Base-by-base conservation (phyloP, 148 eudicot species). In the Rhododendron simsii region DNA sequence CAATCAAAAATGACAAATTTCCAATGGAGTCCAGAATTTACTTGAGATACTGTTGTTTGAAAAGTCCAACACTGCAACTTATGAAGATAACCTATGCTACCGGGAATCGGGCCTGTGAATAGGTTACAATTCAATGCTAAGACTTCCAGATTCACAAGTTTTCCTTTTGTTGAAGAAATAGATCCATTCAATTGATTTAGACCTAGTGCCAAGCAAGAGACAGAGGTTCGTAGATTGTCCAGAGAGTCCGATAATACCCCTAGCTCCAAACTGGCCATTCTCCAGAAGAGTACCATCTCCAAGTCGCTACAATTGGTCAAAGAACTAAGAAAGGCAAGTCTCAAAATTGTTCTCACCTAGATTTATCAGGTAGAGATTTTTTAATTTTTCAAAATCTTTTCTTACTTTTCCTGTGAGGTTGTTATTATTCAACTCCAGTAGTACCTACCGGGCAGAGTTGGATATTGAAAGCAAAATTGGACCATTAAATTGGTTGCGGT, bases 291-390 rank as follows among this genome's bases (percentile, higher is more conserved):
- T 14, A 86, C 7, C 3, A 3, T 0, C 11, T 39, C 37, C 26
- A 86, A 82, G 5, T 51, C 16, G 55, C 84, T 86, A 57, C 87
- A 86, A 28, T 86, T 86, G n/a, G 53, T 12, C 11, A 86, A 33
- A n/a, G 87, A 74, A 41, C 13, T 35, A 23, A 86, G 20, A 59
- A 86, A 73, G 9, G 18, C 28, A 15, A 86, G 5, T 16, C 7
- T 80, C 85, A 7, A 86, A 75, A 44, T 50, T 53, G 41, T 86
- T 86, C 0, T 0, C 0, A 14, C 2, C 8, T 18, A 86, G 37
- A 5, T 0, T 5, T 21, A 81, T 2, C 1, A 2, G 0, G 37
- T 15, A 8, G 1, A 86, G 84, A 73, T 73, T 1, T 1, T n/a
- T 33, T 33, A 86, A 50, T 0, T 4, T 47, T 13, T 45, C 80